Evolutionary conservation across 75 land plant species (phyloP), one percentile per base, ranked within the genome.

Genomic region (Ceratopteris richardii): DNA sequence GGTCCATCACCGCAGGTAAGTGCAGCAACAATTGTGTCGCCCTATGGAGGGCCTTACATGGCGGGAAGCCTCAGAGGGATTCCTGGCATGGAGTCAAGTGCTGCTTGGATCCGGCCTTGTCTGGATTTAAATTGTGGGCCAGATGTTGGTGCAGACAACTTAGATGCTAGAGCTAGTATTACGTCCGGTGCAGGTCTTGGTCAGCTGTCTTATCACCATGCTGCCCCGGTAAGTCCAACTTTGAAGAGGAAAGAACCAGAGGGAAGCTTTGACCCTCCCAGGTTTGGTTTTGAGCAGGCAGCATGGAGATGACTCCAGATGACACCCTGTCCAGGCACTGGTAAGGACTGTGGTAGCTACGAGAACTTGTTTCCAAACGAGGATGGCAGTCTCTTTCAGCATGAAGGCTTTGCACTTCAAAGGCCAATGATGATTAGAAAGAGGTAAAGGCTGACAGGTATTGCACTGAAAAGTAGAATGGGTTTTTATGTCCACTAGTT

Each of bases 91-190:
- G 84, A 77, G 0, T 41, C 54, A 20, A 40, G 42, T 44, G 56
- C 54, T 60, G 76, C 26, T 41, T 81, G 87, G 85, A 63, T 71
- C 24, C 63, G 83, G 46, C 84, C 74, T 20, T 79, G 82, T 39
- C 66, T 93, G 39, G 98, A 93, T 60, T 66, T 93, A 6, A 93
- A 93, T 79, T 65, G 90, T 2, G 98, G 98, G 20, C 96, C 96
- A 11, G 87, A 78, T 31, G 62, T 57, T 23, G 39, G 50, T 42
- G 90, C 82, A 10, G 14, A 10, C 9, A 40, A 9, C 14, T 40
- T 14, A 40, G 42, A 40, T 40, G 13, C 42, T 14, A 40, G 42
- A 40, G 9, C 42, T 40, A 9, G 13, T 40, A 14, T 9, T 10
- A 40, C 14, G 0, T 55, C 72, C 1, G 26, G 61, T 6, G 83